phyloP scores from a whole-genome alignment of 2,329 filamentous ascomycete species.

The Calonectria honghensis region DNA sequence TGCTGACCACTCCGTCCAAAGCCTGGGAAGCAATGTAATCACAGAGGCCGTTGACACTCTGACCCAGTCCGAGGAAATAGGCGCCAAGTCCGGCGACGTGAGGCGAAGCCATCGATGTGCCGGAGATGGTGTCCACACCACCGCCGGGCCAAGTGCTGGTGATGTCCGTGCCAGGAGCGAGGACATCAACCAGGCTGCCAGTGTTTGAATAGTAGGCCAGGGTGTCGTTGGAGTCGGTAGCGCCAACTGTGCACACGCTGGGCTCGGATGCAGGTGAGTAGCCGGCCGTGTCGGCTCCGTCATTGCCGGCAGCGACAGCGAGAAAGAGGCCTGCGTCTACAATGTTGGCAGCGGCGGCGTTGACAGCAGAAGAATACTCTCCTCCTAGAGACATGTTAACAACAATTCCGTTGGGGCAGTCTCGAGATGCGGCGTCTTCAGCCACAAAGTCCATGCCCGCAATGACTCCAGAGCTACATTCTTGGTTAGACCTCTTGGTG shows the following conservation, averaged over 20 bases:
- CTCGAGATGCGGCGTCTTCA: constrained; percentile 58
- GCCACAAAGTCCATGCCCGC: constrained; percentile 68
- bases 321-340: constrained; percentile 70
- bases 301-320: constrained; percentile 75
- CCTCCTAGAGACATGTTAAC: constrained; percentile 77
- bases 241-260: constrained; percentile 71
- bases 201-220: constrained; percentile 72
- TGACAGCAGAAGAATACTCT: constrained; percentile 66
- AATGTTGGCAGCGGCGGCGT: constrained; percentile 70
- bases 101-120: constrained; percentile 67
- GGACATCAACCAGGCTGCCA: constrained; percentile 69
- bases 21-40: constrained; percentile 57
- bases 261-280: constrained; percentile 70
- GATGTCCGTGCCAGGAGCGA: constrained; percentile 69
- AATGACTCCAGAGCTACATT: constrained; percentile 63
- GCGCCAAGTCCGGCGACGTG: constrained; percentile 65
- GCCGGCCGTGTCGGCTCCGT: constrained; percentile 65
- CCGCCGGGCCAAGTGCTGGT: constrained; percentile 70
- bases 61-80: constrained; percentile 66
- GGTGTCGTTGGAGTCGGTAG: constrained; percentile 63
- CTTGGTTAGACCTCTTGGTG: not conserved
- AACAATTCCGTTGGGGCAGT: constrained; percentile 67
- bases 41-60: constrained; percentile 46
- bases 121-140: constrained; percentile 64
- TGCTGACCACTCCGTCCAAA: constrained; percentile 55